phyloP scores from a whole-genome alignment of 768 basidiomycete genomes.

The Austroboletus festivus region DNA sequence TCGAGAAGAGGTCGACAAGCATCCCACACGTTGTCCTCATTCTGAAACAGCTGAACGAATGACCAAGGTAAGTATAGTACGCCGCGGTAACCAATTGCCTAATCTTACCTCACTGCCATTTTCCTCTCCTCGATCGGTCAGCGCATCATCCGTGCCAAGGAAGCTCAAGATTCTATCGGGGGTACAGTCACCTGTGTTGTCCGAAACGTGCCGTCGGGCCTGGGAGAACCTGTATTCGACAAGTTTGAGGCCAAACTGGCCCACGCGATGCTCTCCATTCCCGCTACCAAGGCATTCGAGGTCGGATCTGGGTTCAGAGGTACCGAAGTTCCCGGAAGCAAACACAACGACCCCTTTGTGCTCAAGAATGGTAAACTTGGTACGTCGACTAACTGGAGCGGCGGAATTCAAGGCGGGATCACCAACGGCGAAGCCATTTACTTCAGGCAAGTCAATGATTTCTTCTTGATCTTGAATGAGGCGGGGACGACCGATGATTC shows the following conservation, averaged over 20 bases:
- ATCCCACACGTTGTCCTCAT: conserved; percentile 88
- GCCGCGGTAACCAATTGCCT: conserved; percentile 34
- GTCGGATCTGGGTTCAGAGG: conserved; percentile 96
- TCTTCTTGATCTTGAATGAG: not conserved
- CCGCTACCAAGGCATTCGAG: conserved; percentile 97
- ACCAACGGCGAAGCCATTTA: conserved; percentile 97
- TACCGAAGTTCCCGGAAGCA: conserved; percentile 87
- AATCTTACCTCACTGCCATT: conserved; percentile 10
- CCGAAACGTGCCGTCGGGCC: conserved; percentile 82
- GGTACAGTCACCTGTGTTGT: conserved; percentile 98
- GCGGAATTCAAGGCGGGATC: conserved; percentile 97
- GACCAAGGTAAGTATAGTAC: conserved; percentile 62
- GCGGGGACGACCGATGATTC: conserved; percentile 8
- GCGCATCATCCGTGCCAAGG: conserved; percentile 94
- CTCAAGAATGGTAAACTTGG: conserved; percentile 68
- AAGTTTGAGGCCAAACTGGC: conserved; percentile 95
- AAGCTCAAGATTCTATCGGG: conserved; percentile 89
- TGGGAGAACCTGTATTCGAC: conserved; percentile 98
- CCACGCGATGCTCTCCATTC: conserved; percentile 98
- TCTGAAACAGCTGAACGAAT: conserved; percentile 83
- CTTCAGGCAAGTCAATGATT: conserved; percentile 67
- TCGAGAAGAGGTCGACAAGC: conserved; percentile 84
- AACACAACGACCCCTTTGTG: conserved; percentile 90
- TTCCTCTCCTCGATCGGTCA: conserved; percentile 29
- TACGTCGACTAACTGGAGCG: conserved; percentile 92